Evolutionary conservation across 2,329 filamentous ascomycete species (phyloP), one percentile per base, ranked within the genome.

Genomic region (Metarhizium robertsii): DNA sequence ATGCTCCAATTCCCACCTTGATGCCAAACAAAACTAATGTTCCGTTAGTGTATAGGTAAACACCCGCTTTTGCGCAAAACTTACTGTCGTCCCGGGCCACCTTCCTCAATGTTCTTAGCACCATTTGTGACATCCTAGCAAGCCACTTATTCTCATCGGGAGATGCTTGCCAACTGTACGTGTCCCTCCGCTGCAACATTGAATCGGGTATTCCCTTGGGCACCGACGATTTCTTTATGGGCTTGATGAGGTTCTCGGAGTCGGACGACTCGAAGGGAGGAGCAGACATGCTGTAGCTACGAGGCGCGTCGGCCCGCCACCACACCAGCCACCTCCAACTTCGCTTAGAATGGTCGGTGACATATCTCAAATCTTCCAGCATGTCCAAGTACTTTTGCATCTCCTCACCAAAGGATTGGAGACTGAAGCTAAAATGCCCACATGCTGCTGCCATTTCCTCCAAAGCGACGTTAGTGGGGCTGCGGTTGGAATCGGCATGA

Each of bases 361-460:
- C 74, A 59, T 86, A 79, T 66, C 91, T 90, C 43, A 96, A 72
- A 52, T 95, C 87, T 63, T 95, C 90, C 4, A 96, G 73, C 2
- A 92, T 83, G 52, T 87, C 81, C 32, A 96, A 71, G 62, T 94
- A 91, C 14, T 80, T 81, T 61, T 87, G 81, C 74, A 95, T 87
- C 64, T 95, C 90, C 66, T 94, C 88, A 0, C 89, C 90, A 68
- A 96, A 90, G 62, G 91, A 87, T 59, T 92, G 81, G 18, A 96
- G 74, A 32, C 88, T 92, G 67, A 91, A 95, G 68, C 87, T 91
- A 66, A 96, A 96, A 69, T 96, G 90, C 0, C 91, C 91, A 65
- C 92, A 96, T 55, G 90, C 92, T 10, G 92, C 91, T 38, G 90
- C 90, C 11, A 96, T 90, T 69, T 96, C 92, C 68, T 96, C 92